Percentiles rank a stretch among this genome's conserved stretches.
phyloP scores from a whole-genome alignment of 2,329 filamentous ascomycete species.

The Diplocarpon rosae region DNA sequence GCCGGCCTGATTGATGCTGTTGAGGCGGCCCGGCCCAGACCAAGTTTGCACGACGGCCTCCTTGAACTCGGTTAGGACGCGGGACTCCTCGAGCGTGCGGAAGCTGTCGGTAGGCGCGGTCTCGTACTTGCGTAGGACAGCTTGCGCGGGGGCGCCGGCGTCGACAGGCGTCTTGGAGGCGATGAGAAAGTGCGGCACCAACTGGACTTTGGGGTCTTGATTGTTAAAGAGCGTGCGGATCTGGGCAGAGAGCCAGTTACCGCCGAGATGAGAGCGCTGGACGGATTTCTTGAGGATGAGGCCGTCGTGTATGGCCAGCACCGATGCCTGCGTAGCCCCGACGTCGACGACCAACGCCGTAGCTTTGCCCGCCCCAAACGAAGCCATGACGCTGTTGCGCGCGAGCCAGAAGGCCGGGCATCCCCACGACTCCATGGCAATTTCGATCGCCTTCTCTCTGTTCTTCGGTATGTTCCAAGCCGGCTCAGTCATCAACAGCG shows the following conservation, averaged over 20 bases:
- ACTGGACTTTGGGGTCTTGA: slow-evolving; percentile 56
- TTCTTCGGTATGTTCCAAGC: slow-evolving; percentile 84
- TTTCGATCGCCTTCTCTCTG: slow-evolving; percentile 87
- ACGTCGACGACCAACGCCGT: slow-evolving; percentile 89
- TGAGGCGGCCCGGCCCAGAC: slow-evolving; percentile 65
- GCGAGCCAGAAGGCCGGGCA: slow-evolving; percentile 91
- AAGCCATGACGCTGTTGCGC: slow-evolving; percentile 76
- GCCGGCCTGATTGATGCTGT: slow-evolving; percentile 36
- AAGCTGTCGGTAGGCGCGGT: slow-evolving; percentile 57
- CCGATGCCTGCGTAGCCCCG: slow-evolving; percentile 76
- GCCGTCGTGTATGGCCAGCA: slow-evolving; percentile 88
- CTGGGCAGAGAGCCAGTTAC: slow-evolving; percentile 83
- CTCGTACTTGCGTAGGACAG: slow-evolving; percentile 59
- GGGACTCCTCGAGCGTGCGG: slow-evolving; percentile 78
- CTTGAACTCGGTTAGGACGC: slow-evolving; percentile 91
- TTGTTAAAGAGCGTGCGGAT: slow-evolving; percentile 69
- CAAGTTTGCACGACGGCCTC: slow-evolving; percentile 94
- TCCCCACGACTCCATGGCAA: slow-evolving; percentile 95
- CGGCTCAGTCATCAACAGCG: slow-evolving; percentile 85
- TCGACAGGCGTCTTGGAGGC: slow-evolving; percentile 83
- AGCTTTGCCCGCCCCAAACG: slow-evolving; percentile 86
- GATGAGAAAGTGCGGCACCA: slow-evolving; percentile 80
- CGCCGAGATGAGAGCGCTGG: slow-evolving; percentile 73
- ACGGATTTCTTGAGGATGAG: slow-evolving; percentile 87
- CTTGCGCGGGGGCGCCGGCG: slow-evolving; percentile 68